These are phyloP conservation scores for Erythrobasidium yunnanense DNA, from an alignment of 768 basidiomycete species.

Conservation along the genomic window DNA sequence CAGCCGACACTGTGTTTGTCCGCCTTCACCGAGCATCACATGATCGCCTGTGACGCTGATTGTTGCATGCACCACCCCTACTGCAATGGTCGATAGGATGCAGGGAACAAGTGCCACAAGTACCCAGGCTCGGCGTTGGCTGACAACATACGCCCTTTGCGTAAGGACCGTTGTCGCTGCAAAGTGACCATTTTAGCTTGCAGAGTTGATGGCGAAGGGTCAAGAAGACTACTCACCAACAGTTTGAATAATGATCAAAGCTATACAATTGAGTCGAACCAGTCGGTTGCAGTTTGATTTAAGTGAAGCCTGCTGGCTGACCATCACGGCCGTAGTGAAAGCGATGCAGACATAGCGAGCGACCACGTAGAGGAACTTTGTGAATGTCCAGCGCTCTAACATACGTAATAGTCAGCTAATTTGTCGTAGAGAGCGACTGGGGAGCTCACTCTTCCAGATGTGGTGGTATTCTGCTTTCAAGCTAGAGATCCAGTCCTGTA, in stretches of 20 bases:
- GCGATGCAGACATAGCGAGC: constrained; percentile 1
- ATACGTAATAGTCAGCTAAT: not conserved
- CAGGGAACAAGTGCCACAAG: not conserved
- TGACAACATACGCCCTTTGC: constrained; percentile 11
- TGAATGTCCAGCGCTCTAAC: not conserved
- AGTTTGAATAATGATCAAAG: not conserved
- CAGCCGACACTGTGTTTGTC: not conserved
- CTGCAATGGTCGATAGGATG: not conserved
- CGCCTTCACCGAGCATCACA: not conserved
- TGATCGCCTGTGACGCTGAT: not conserved
- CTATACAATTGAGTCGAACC: constrained; percentile 17
- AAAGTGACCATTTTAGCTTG: not conserved
- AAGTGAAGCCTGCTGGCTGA: not conserved
- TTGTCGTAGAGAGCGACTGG: not conserved
- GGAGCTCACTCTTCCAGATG: constrained; percentile 11
- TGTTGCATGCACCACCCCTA: not conserved
- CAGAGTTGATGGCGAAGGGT: not conserved
- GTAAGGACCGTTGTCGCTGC: constrained; percentile 12
- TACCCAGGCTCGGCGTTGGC: not conserved
- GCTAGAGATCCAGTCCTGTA: constrained; percentile 15
- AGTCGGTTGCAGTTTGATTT: not conserved
- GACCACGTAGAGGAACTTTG: constrained; percentile 11
- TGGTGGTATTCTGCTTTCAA: constrained; percentile 14
- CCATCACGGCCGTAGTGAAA: constrained; percentile 1
- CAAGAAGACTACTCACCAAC: not conserved